Evolutionary conservation across 1,139 yeast species (phyloP), one percentile per base, ranked within the genome.

Genomic region (Ashbya aceris): DNA sequence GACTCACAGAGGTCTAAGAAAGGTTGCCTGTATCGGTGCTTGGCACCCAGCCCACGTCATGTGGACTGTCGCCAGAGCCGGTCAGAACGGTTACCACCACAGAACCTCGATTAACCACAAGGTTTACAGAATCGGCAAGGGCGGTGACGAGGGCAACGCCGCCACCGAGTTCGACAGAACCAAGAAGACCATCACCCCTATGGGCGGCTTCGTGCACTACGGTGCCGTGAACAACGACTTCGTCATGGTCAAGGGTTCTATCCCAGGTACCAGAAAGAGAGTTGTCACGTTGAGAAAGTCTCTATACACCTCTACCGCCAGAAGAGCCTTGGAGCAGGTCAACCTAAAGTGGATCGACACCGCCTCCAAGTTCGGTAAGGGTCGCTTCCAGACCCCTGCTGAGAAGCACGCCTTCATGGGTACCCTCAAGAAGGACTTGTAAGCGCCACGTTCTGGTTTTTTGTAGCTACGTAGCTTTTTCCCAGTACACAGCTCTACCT

Each of bases 1-100:
- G 95, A 91, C 99, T 71, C 99, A 91, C 77, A 87, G 97, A 83
- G 99, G 99, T 91, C 81, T 89, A 71, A 87, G 99, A 83, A 93
- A 93, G 87, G 98, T 91, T 75, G 99, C 98, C 70, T 91, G 99
- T 87, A 93, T 91, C 69, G 99, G 99, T 83, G 96, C 99, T 70
- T 91, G 99, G 99, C 98, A 91, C 79, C 98, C 98, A 74, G 83
- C 96, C 76, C 95, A 91, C 79, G 99, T 91, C 69, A 77, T 81
- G 76, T 91, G 95, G 95, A 84, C 97, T 69, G 98, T 91, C 74
- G 97, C 98, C 66, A 87, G 99, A 78, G 96, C 98, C 66, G 99
- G 99, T 91, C 98, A 91, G 81, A 86, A 83, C 79, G 99, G 99
- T 86, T 91, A 84, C 95, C 98, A 91, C 78, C 96, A 87, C 93